Evolutionary conservation across 1,139 yeast genomes (phyloP).

Genomic region (Zygosaccharomyces sapae): DNA sequence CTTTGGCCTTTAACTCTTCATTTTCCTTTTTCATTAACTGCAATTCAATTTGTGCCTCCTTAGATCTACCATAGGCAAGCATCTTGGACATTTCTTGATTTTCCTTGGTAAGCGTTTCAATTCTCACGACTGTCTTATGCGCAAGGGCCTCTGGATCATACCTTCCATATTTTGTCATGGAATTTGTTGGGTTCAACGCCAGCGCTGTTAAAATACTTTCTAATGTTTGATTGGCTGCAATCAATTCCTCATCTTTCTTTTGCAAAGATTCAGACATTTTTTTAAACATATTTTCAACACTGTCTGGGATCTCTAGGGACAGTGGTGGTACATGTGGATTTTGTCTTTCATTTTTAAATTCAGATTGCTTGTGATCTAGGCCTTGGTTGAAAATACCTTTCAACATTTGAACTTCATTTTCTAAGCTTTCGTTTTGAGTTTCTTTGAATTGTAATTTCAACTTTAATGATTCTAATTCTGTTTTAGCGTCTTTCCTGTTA

Average conservation of each 20-base stretch:
- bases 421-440: constrained; percentile 39
- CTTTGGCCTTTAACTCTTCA: constrained; percentile 40
- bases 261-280: constrained; percentile 46
- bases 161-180: constrained; percentile 47
- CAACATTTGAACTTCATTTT: constrained; percentile 37
- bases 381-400: constrained; percentile 26
- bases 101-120: constrained; percentile 61
- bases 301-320: constrained; percentile 22
- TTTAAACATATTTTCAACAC: constrained; percentile 32
- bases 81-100: constrained; percentile 66
- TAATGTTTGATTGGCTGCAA: constrained; percentile 55
- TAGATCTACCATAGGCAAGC: constrained; percentile 67
- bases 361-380: constrained; percentile 19
- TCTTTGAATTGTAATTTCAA: constrained; percentile 39
- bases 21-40: constrained; percentile 56
- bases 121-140: constrained; percentile 64
- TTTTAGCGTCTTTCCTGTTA: not conserved
- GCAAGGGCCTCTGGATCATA: constrained; percentile 74
- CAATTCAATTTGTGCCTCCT: constrained; percentile 65
- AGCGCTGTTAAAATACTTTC: constrained; percentile 61
- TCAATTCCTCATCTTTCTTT: constrained; percentile 52
- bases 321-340: constrained; percentile 7
- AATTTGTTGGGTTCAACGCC: constrained; percentile 43
- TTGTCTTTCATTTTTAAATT: constrained; percentile 7
- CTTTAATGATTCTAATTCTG: constrained; percentile 20